Evolutionary conservation across 23 red algal species (phyloP).

Genomic region (Gracilaria gracilis): DNA sequence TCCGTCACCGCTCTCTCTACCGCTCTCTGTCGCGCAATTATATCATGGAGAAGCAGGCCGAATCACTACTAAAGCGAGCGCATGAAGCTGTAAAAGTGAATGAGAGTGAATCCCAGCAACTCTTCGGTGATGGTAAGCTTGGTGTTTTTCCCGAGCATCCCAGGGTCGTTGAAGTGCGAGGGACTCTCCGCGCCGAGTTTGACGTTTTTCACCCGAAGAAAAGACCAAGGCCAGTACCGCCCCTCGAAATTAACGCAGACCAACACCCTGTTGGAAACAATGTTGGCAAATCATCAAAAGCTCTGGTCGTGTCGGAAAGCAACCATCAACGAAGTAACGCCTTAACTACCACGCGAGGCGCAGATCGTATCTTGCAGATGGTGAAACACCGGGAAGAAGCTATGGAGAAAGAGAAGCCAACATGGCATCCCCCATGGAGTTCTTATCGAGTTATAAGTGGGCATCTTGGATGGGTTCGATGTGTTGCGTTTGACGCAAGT

Average conservation of each 20-base stretch:
- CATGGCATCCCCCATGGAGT: conserved; percentile 86
- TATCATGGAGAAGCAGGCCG: background rate
- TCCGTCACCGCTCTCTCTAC: too few species aligned
- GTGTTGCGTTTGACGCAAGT: conserved; percentile 73
- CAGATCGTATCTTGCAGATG: conserved; percentile 1
- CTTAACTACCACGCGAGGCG: background rate
- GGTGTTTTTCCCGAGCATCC: background rate
- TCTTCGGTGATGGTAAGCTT: background rate
- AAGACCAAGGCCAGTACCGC: background rate
- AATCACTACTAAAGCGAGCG: background rate
- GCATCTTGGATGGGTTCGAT: conserved; percentile 91
- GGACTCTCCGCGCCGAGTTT: conserved; percentile 2
- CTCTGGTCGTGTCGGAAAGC: background rate
- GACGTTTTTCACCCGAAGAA: conserved; percentile 24
- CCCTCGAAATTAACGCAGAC: background rate
- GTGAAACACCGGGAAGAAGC: background rate
- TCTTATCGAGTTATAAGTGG: conserved; percentile 80
- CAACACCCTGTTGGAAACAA: background rate
- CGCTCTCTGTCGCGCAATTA: background rate
- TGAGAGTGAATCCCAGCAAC: background rate
- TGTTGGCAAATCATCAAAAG: background rate
- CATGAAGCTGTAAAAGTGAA: background rate
- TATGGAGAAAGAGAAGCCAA: conserved; percentile 71
- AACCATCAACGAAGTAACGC: background rate
- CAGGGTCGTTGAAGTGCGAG: background rate